Percentiles rank a stretch among this genome's conserved stretches.
Conservation (phyloP, 306 rosid genomes). For the Arachis stenosperma region DNA sequence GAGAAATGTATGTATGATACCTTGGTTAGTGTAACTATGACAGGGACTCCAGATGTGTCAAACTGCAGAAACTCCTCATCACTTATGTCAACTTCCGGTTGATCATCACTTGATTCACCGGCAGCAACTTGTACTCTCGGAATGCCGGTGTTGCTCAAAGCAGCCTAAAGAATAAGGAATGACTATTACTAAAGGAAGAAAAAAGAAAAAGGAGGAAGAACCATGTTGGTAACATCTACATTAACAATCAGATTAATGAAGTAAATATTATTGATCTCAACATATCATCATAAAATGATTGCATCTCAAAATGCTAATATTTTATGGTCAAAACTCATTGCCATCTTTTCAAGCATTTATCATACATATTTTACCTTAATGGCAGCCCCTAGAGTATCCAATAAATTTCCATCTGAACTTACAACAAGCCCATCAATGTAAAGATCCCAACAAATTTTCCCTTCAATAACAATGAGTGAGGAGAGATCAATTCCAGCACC, state of each 20-base stretch:
- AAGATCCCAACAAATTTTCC: slow-evolving; percentile 95
- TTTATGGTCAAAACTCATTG: neutral
- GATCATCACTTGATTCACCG: slow-evolving; percentile 58
- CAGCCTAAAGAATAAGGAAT: slow-evolving; percentile 61
- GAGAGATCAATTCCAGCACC: slow-evolving; percentile 90
- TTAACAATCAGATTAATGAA: slow-evolving; percentile 25
- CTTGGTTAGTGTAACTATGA: slow-evolving; percentile 82
- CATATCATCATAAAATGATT: slow-evolving; percentile 2
- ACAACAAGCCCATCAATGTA: slow-evolving; percentile 88
- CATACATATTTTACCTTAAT: slow-evolving; percentile 66
- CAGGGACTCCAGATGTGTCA: slow-evolving; percentile 85
- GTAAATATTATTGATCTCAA: neutral
- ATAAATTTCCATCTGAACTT: slow-evolving; percentile 84
- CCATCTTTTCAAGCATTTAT: slow-evolving; percentile 15
- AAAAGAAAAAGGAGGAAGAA: neutral
- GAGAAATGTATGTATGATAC: slow-evolving; percentile 40
- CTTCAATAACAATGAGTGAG: slow-evolving; percentile 67
- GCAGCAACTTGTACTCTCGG: slow-evolving; percentile 76
- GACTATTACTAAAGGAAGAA: too few relatives aligned
- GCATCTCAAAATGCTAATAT: slow-evolving; percentile 11
- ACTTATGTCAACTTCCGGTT: slow-evolving; percentile 77
- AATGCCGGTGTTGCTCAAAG: slow-evolving; percentile 84
- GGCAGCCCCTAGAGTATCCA: slow-evolving; percentile 89
- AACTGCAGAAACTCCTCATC: slow-evolving; percentile 92
- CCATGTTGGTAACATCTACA: neutral